Evolutionary conservation across 768 basidiomycete genomes (phyloP), one percentile per base, ranked within the genome.

Genomic region (Tulasnella sp.): DNA sequence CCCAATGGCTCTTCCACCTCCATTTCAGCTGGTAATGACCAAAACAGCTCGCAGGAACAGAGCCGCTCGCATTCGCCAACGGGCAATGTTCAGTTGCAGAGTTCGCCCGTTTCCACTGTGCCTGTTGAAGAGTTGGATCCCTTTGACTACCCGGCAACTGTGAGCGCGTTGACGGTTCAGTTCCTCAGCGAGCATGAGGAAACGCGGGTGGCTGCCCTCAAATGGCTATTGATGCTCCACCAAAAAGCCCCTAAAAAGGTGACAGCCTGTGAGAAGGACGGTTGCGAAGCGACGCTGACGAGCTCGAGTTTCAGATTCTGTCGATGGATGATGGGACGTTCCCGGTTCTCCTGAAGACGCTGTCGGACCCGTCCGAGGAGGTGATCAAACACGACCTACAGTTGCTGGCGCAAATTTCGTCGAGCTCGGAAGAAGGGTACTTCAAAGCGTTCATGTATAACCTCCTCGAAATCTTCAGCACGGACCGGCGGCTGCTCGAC

Each of bases 141-240:
- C 2, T 90, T 99, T 64, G 90, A 96, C 66, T 96, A 96, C 64
- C 85, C 89, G 62, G 79, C 82, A 17, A 97, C 91, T 0, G 94
- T 99, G 50, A 89, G 87, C 65, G 88, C 86, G 49, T 69, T 99
- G 61, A 96, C 91, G 3, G 74, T 96, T 49, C 92, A 96, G 63
- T 93, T 99, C 67, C 66, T 97, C 69, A 92, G 87, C 69, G 94
- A 99, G 69, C 91, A 88, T 63, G 94, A 96, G 67, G 92, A 97
- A 66, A 98, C 96, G 0, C 74, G 93, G 48, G 89, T 98, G 4
- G 91, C 92, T 25, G 92, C 94, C 2, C 69, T 99, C 63, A 93
- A 94, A 70, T 99, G 96, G 96, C 73, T 99, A 36, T 83, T 96
- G 57, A 99, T 99, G 96, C 72, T 99, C 50, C 96, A 99, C 70